Evolutionary conservation across 495 filamentous ascomycete species (phyloP), one percentile per base, ranked within the genome.

Genomic region (Hypoxylon fuscum): DNA sequence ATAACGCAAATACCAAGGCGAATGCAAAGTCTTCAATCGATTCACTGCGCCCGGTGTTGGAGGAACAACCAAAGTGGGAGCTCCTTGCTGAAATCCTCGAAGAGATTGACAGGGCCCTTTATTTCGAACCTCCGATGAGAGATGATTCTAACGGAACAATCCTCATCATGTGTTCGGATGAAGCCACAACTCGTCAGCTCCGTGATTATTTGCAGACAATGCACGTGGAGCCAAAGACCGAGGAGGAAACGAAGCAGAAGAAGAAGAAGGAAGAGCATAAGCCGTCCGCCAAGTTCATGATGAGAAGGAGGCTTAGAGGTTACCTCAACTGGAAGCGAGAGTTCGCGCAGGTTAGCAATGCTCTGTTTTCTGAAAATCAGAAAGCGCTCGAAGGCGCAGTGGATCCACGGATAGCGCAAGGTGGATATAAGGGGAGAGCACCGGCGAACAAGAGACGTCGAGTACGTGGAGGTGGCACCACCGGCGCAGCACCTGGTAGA

Each of bases 31-130:
- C 72, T 15, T 76, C 76, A 5, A 51, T 86, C 45, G 85, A 91
- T 40, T 84, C 88, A 1, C 83, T 98, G n/a, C 80, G 86, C 9
- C 92, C 95, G n/a, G 89, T 95, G 1, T 77, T 98, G 12, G 95
- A 98, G 74, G 93, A 96, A 70, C 88, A 92, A 53, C 96, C 95
- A 6, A 98, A 98, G 69, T 98, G 95, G 95, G 83, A 84, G 21
- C 74, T 94, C 12, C 81, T 98, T 12, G 87, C 91, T 32, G 92
- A 96, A 25, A 85, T 96, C 5, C 78, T 98, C 2, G 89, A 92
- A 43, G 95, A 98, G 74, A 97, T 98, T 64, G 96, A 98, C 62
- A 85, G 88, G 50, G 96, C 97, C 63, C 81, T 89, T 32, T 96
- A 96, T 68, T 86, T 96, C 47, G 92, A 96, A 59, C 91, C 92